Evolutionary conservation across 1,139 yeast species (phyloP).

Genomic region (Geotrichum citri-aurantii): DNA sequence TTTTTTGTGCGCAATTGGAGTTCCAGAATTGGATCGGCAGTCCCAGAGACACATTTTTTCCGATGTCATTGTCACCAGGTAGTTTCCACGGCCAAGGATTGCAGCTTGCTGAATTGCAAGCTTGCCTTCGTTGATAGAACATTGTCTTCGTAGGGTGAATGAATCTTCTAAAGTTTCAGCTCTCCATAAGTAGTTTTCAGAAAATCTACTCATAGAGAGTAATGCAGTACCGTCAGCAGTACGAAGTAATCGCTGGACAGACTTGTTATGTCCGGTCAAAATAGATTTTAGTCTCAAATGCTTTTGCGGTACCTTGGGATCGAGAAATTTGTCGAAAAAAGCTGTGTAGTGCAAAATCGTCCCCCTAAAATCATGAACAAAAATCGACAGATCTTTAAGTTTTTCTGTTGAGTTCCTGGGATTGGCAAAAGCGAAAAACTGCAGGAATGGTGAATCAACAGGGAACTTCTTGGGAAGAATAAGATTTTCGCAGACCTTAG

Average conservation of each 20-base stretch:
- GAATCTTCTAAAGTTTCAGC: conserved; percentile 28
- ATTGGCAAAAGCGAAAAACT: conserved; percentile 18
- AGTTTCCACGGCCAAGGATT: conserved; percentile 51
- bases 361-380: conserved; percentile 50
- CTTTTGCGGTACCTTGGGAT: conserved; percentile 21
- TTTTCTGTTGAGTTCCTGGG: conserved; percentile 2
- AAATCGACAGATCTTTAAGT: conserved; percentile 37
- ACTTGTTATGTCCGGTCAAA: conserved; percentile 80
- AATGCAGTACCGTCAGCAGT: conserved; percentile 58
- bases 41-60: conserved; percentile 57
- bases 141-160: conserved; percentile 28
- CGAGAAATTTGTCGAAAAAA: conserved; percentile 37
- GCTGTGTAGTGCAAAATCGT: conserved; percentile 44
- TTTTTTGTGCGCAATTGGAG: conserved; percentile 21
- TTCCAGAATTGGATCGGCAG: conserved; percentile 37
- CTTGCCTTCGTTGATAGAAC: conserved; percentile 28
- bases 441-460: conserved; percentile 17
- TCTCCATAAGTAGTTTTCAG: conserved; percentile 35
- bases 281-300: conserved; percentile 31
- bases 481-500: conserved; percentile 22
- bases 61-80: conserved; percentile 40
- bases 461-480: conserved; percentile 19
- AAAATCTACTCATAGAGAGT: conserved; percentile 40
- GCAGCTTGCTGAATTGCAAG: conserved; percentile 45
- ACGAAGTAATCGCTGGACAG: conserved; percentile 60